Percentiles rank a stretch among this genome's conserved stretches.
These are phyloP conservation scores for Butyriboletus pseudospeciosus DNA, from an alignment of 1,284 basidiomycete genomes.

Conservation along the genomic window DNA sequence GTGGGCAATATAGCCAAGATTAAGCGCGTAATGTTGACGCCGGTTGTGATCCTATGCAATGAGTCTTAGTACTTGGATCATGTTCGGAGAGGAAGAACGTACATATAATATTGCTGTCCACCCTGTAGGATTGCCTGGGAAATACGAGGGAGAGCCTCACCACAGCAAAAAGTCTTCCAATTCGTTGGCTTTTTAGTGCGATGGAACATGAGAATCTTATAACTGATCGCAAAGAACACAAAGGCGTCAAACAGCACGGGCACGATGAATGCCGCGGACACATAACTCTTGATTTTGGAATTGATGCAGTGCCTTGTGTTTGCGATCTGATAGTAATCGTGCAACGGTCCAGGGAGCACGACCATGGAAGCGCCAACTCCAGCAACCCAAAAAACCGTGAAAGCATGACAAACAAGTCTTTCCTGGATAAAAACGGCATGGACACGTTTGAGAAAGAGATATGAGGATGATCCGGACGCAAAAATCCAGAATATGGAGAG, in stretches of 20 bases:
- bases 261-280: conserved; percentile 20
- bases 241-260: conserved; percentile 24
- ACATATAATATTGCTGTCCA: conserved; percentile 33
- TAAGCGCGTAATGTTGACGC: conserved; percentile 18
- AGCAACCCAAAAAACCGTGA: conserved; percentile 26
- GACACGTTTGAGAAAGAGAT: conserved; percentile 34
- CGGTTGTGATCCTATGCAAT: conserved; percentile 19
- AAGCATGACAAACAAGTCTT: conserved; percentile 15
- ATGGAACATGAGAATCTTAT: conserved; percentile 19
- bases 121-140: conserved; percentile 26
- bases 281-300: conserved; percentile 10
- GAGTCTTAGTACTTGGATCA: not conserved
- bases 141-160: conserved; percentile 23
- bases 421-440: conserved; percentile 24
- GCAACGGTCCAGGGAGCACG: conserved; percentile 15
- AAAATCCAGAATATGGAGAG: conserved; percentile 21
- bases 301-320: conserved; percentile 24
- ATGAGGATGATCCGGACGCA: conserved; percentile 22
- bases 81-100: not conserved
- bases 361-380: conserved; percentile 19
- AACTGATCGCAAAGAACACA: conserved; percentile 29
- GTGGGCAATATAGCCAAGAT: not conserved
- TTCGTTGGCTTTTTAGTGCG: not conserved
- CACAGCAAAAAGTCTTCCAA: conserved; percentile 9
- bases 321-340: conserved; percentile 19